Conservation (phyloP, 495 filamentous ascomycete genomes). For the Daldinia childiae region DNA sequence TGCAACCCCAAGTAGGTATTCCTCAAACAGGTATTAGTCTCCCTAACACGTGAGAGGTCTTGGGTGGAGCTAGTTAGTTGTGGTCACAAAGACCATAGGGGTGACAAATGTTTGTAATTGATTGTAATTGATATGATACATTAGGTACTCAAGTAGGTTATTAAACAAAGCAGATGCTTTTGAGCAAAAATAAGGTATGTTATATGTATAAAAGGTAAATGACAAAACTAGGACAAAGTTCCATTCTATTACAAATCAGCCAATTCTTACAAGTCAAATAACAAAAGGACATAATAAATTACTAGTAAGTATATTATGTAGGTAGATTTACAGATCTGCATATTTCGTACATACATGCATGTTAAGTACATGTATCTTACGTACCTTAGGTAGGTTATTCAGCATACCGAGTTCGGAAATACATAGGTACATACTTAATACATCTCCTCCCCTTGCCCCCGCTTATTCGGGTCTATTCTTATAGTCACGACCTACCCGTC, state of each 20-base stretch:
- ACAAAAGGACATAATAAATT: no score
- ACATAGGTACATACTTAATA: background rate
- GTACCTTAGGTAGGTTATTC: no score
- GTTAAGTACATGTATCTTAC: no score
- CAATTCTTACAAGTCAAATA: no score
- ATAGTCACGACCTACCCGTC: constrained; percentile 1
- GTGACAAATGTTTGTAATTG: background rate
- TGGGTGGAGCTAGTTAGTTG: background rate
- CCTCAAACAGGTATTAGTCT: background rate
- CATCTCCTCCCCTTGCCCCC: background rate
- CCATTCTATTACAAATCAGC: no score
- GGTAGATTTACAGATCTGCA: no score
- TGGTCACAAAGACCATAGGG: background rate
- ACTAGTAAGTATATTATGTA: no score
- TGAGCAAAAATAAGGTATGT: background rate
- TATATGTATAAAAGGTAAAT: background rate
- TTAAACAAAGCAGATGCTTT: background rate
- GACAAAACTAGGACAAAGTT: background rate
- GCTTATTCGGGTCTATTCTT: constrained; percentile 3
- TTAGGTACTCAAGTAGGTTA: no score
- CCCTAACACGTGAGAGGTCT: background rate
- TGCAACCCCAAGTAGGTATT: background rate
- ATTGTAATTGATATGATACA: background rate
- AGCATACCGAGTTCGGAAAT: no score
- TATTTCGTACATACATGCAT: no score